A percentile compares a stretch with the other conserved stretches of the same genome.
These are phyloP conservation scores for Hemisphaericaspora subhashii DNA, from an alignment of 1,139 yeast genomes.

Conservation along the genomic window DNA sequence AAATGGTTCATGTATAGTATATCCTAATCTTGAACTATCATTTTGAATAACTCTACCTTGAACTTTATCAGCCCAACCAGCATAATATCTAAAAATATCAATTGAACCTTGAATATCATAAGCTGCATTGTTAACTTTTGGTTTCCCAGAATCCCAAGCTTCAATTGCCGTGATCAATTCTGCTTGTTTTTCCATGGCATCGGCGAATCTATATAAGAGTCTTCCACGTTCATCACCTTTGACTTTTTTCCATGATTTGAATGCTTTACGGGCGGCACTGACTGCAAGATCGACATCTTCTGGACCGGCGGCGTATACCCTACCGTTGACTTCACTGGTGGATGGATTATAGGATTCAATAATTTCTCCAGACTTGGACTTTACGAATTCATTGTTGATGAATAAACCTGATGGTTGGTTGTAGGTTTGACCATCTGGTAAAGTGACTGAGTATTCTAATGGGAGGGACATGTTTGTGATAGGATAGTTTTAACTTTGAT, in stretches of 20 bases:
- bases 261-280: conserved; percentile 68
- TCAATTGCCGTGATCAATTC: conserved; percentile 67
- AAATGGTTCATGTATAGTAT: conserved; percentile 78
- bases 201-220: conserved; percentile 59
- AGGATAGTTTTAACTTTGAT: too few species aligned
- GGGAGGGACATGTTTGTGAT: conserved; percentile 25
- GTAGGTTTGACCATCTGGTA: conserved; percentile 57
- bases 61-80: conserved; percentile 84
- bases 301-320: conserved; percentile 64
- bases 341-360: conserved; percentile 64
- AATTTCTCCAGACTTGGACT: conserved; percentile 60
- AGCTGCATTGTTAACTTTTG: conserved; percentile 48
- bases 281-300: conserved; percentile 81
- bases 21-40: conserved; percentile 67
- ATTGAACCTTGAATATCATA: conserved; percentile 63
- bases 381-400: conserved; percentile 77
- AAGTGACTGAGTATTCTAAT: conserved; percentile 42
- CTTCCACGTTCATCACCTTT: conserved; percentile 55
- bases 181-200: conserved; percentile 53
- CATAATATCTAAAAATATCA: conserved; percentile 64
- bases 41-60: conserved; percentile 70
- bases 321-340: conserved; percentile 65
- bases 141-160: conserved; percentile 82
- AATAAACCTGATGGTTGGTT: conserved; percentile 76
- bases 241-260: conserved; percentile 50